Conservation (phyloP, 352 stramenopile species). For the Elongisporangium undulatum region DNA sequence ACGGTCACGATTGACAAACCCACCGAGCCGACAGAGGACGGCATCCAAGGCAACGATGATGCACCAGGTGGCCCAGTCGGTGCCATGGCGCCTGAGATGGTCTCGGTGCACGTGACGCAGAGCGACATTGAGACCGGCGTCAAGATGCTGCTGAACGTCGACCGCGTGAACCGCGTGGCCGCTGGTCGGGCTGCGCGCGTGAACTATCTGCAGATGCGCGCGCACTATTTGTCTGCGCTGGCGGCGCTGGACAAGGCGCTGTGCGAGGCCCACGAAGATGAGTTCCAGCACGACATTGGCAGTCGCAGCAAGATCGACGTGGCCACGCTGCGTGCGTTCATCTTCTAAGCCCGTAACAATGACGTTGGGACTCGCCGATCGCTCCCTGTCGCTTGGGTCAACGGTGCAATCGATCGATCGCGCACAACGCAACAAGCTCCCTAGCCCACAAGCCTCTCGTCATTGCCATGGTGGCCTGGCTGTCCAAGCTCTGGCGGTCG, state of each 20-base stretch:
- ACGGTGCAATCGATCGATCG: background rate
- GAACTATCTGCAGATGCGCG: slow-evolving; percentile 58
- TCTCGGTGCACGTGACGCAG: slow-evolving; percentile 35
- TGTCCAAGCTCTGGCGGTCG: background rate
- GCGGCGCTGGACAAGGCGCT: slow-evolving; percentile 58
- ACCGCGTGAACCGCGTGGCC: slow-evolving; percentile 50
- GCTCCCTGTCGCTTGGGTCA: background rate
- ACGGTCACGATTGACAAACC: background rate
- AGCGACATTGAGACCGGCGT: slow-evolving; percentile 55
- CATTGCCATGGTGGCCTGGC: background rate
- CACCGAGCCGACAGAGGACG: background rate
- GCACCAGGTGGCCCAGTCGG: background rate
- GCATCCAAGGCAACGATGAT: background rate
- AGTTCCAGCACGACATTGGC: slow-evolving; percentile 52
- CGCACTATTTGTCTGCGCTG: slow-evolving; percentile 60
- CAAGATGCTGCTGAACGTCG: slow-evolving; percentile 34
- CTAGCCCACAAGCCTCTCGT: background rate
- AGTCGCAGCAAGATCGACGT: slow-evolving; percentile 51
- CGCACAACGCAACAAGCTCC: background rate
- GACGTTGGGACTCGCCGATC: slow-evolving; percentile 3
- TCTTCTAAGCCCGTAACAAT: slow-evolving; percentile 25
- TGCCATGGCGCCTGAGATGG: background rate
- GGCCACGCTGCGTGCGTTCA: slow-evolving; percentile 54
- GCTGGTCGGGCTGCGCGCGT: slow-evolving; percentile 44
- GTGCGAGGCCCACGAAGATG: slow-evolving; percentile 52